phyloP scores from a whole-genome alignment of 129 eudicot genomes.

The Silybum marianum region DNA sequence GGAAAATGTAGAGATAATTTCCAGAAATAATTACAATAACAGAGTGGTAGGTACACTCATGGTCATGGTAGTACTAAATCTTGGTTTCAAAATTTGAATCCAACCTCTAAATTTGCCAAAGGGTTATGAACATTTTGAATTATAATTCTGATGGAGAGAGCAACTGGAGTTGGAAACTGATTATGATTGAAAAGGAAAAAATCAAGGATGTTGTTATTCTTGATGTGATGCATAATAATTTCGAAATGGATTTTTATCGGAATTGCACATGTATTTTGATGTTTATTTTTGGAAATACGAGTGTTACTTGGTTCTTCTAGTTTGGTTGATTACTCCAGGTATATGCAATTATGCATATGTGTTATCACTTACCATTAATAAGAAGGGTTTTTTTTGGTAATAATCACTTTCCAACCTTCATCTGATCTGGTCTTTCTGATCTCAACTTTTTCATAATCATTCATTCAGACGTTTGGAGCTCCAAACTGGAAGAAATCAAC shows the following conservation, averaged over 20 bases:
- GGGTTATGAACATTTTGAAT: slow-evolving; percentile 24
- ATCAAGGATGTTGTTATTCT: not conserved
- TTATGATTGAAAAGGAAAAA: not conserved
- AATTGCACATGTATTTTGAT: too few species aligned
- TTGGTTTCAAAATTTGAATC: not conserved
- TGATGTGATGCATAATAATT: too few species aligned
- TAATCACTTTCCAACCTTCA: not conserved
- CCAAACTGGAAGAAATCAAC: too few species aligned
- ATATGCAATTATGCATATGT: too few species aligned
- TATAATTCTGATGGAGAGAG: slow-evolving; percentile 15
- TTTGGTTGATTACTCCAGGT: too few species aligned
- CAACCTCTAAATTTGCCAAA: slow-evolving; percentile 16
- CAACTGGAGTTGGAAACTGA: slow-evolving; percentile 11
- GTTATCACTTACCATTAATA: too few species aligned
- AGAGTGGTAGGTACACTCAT: not conserved
- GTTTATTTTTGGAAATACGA: too few species aligned
- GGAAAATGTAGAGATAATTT: slow-evolving; percentile 34
- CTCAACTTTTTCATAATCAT: not conserved
- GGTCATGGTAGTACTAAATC: not conserved
- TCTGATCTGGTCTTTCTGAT: not conserved
- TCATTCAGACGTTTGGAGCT: not conserved
- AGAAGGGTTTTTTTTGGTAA: too few species aligned
- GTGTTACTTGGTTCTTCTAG: too few species aligned
- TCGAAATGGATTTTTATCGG: too few species aligned
- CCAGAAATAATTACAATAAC: slow-evolving; percentile 22